phyloP scores from a whole-genome alignment of 257 asterid genomes.

The Solanum chaucha region DNA sequence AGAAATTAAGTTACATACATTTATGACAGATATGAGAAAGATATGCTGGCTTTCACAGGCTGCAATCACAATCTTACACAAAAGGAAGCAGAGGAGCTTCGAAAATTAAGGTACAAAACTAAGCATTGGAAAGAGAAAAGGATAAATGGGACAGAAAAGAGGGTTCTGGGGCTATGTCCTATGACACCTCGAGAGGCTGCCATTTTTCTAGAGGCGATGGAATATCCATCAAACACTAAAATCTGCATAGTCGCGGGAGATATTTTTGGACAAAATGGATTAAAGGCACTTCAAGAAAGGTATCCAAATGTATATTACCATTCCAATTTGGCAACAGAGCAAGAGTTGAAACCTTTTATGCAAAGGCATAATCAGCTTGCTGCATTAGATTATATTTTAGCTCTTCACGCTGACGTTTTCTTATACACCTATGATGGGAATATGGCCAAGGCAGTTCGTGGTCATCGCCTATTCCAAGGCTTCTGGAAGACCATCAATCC shows the following conservation, averaged over 20 bases:
- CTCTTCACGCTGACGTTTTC: slow-evolving; percentile 26
- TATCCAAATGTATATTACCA: slow-evolving; percentile 26
- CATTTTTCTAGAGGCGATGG: slow-evolving; percentile 29
- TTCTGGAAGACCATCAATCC: slow-evolving; percentile 28
- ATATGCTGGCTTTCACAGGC: slow-evolving; percentile 46
- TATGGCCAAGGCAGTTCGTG: slow-evolving; percentile 42
- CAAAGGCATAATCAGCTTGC: slow-evolving; percentile 23
- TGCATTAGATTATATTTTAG: slow-evolving; percentile 30
- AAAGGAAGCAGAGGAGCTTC: slow-evolving; percentile 12
- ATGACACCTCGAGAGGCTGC: slow-evolving; percentile 41
- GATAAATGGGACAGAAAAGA: slow-evolving; percentile 20
- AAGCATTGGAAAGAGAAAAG: slow-evolving; percentile 32
- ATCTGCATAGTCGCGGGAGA: slow-evolving; percentile 27
- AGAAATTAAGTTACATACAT: neutral
- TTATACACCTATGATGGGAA: slow-evolving; percentile 31
- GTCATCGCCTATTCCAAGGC: slow-evolving; percentile 25
- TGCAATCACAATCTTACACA: slow-evolving; percentile 29
- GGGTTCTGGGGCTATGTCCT: slow-evolving; percentile 24
- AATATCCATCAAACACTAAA: slow-evolving; percentile 17
- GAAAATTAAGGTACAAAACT: slow-evolving; percentile 13
- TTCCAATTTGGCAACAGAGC: slow-evolving; percentile 21
- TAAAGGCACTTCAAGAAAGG: slow-evolving; percentile 3
- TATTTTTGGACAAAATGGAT: slow-evolving; percentile 17
- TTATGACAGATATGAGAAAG: slow-evolving; percentile 28
- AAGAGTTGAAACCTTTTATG: slow-evolving; percentile 16